Conservation (phyloP, 805 yeast species). For the Candida montana region DNA sequence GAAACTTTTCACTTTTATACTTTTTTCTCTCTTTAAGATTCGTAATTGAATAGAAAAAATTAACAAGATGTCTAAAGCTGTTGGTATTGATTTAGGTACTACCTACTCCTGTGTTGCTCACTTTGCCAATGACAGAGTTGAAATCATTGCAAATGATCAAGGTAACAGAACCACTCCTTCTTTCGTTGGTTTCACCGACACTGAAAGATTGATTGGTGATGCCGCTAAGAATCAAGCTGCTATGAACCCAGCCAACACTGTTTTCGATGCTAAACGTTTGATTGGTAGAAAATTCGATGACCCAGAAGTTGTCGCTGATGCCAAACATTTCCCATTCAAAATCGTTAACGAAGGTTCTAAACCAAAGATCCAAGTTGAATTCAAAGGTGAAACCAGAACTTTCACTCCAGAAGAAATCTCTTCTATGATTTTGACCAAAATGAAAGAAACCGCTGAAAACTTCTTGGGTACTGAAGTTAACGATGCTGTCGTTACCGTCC, state of each 20-base stretch:
- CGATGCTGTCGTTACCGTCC: constrained; percentile 16
- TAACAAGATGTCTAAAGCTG: constrained; percentile 16
- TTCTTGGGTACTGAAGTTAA: constrained; percentile 15
- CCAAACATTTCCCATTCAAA: constrained; percentile 81
- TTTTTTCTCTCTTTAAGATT: too few relatives aligned
- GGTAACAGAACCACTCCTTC: constrained; percentile 98
- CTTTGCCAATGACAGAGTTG: constrained; percentile 86
- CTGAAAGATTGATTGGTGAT: constrained; percentile 45
- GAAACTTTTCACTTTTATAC: background rate
- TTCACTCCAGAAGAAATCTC: constrained; percentile 94
- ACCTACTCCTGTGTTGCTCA: constrained; percentile 96
- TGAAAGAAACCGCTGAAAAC: constrained; percentile 46
- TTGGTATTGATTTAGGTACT: constrained; percentile 74
- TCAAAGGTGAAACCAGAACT: constrained; percentile 69
- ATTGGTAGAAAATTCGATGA: constrained; percentile 87
- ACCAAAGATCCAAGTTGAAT: constrained; percentile 41
- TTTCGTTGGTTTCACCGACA: constrained; percentile 88
- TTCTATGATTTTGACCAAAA: constrained; percentile 84
- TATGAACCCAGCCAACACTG: constrained; percentile 85
- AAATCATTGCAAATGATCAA: constrained; percentile 94
- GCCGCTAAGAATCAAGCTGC: constrained; percentile 94
- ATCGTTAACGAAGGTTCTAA: constrained; percentile 67
- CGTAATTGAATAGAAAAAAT: constrained; percentile 1
- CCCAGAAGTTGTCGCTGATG: constrained; percentile 69
- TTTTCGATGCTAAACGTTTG: constrained; percentile 86